Conservation (phyloP, 306 rosid species). For the Vigna unguiculata region DNA sequence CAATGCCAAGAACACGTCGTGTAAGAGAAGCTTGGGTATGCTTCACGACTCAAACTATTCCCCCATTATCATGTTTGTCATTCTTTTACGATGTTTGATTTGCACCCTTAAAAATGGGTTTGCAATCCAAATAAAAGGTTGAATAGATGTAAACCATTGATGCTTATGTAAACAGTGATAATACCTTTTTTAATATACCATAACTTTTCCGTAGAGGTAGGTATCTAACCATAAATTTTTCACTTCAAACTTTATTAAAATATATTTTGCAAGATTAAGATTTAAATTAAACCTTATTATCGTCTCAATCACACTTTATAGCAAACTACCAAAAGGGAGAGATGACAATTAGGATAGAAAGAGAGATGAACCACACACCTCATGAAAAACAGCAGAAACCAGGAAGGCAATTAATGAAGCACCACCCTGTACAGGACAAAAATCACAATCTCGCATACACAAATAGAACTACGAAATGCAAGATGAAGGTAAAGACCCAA, state of each 20-base stretch:
- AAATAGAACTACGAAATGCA: constrained; percentile 25
- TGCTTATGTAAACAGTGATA: not conserved
- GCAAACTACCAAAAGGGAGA: constrained; percentile 7
- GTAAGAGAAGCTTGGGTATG: not conserved
- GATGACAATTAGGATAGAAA: not conserved
- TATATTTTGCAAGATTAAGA: not conserved
- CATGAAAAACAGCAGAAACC: constrained; percentile 92
- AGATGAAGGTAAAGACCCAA: constrained; percentile 22
- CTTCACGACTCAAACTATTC: not conserved
- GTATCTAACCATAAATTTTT: not conserved
- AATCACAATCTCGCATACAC: constrained; percentile 31
- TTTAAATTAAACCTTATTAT: not conserved
- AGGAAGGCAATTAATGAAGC: constrained; percentile 72
- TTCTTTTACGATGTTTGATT: not conserved
- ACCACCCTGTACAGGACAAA: constrained; percentile 61
- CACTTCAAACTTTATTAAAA: not conserved
- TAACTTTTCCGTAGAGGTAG: not conserved
- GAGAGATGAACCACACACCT: constrained; percentile 59
- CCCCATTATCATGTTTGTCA: not conserved
- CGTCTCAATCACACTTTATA: not conserved
- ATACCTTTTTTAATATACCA: not conserved
- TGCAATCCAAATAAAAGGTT: not conserved
- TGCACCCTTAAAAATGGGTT: not conserved
- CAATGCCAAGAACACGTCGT: not conserved
- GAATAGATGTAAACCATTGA: not conserved